These are phyloP conservation scores for Marasmius tenuissimus DNA, from an alignment of 1,284 basidiomycete genomes.

Conservation along the genomic window DNA sequence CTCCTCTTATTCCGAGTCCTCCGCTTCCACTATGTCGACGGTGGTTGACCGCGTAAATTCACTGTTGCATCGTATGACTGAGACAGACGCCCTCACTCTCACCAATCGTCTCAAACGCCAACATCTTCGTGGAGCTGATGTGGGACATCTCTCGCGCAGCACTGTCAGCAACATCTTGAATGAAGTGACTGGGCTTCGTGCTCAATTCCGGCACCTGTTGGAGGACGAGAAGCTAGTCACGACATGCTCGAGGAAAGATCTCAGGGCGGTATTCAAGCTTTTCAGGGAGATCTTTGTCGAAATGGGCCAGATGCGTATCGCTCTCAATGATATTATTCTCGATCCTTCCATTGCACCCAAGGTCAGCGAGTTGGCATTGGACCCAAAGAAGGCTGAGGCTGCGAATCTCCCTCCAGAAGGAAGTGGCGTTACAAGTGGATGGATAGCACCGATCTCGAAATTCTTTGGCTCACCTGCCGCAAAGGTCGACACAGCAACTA, in stretches of 20 bases:
- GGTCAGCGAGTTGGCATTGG: conserved; percentile 71
- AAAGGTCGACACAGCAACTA: conserved; percentile 11
- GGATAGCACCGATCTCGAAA: conserved; percentile 85
- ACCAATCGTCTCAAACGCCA: conserved; percentile 91
- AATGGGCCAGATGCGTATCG: conserved; percentile 78
- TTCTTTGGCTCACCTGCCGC: conserved; percentile 48
- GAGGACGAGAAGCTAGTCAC: conserved; percentile 67
- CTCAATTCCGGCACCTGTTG: conserved; percentile 74
- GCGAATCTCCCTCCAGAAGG: conserved; percentile 27
- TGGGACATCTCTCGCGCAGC: conserved; percentile 83
- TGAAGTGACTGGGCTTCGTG: conserved; percentile 72
- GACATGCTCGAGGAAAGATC: conserved; percentile 78
- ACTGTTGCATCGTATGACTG: conserved; percentile 69
- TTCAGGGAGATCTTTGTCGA: conserved; percentile 86
- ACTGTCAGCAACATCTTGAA: conserved; percentile 78
- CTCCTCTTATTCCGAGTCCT: conserved; percentile 61
- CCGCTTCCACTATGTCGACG: conserved; percentile 47
- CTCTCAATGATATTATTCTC: conserved; percentile 89
- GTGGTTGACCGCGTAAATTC: conserved; percentile 74
- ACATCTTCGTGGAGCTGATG: conserved; percentile 82
- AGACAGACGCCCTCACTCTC: conserved; percentile 87
- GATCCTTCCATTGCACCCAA: conserved; percentile 77
- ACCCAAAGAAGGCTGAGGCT: conserved; percentile 55
- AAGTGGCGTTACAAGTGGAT: conserved; percentile 42
- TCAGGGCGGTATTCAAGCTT: conserved; percentile 82